Evolutionary conservation across 352 stramenopile species (phyloP).

Genomic region (Pythium guiyangense): DNA sequence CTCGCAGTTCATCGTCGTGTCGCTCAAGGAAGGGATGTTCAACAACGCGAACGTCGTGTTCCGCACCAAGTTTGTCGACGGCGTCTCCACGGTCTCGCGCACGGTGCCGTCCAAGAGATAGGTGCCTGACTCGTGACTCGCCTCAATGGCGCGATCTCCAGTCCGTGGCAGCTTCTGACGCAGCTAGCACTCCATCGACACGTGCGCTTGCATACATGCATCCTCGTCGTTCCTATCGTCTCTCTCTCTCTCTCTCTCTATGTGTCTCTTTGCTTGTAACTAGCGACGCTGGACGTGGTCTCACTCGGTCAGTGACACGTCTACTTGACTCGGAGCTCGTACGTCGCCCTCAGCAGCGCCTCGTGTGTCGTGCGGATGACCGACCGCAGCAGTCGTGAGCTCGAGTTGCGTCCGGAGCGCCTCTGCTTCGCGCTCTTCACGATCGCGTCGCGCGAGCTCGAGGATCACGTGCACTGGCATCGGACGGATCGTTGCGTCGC

Average conservation of each 20-base stretch:
- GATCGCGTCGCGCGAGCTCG: conserved; percentile 53
- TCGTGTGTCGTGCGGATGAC: neutral
- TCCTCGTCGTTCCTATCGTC: too few species aligned
- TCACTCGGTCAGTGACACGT: conserved; percentile 3
- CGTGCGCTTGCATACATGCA: too few species aligned
- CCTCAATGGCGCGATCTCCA: too few species aligned
- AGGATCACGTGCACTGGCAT: conserved; percentile 56
- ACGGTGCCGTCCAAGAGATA: conserved; percentile 77
- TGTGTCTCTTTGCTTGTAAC: too few species aligned
- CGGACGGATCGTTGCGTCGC: conserved; percentile 27
- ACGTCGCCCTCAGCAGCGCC: neutral
- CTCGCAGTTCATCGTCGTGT: conserved; percentile 99
- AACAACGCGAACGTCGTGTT: conserved; percentile 99
- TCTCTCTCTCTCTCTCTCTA: too few species aligned
- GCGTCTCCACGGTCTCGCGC: conserved; percentile 97
- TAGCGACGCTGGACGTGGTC: neutral
- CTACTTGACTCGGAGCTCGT: conserved; percentile 7
- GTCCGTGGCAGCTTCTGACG: too few species aligned
- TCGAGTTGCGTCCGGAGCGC: conserved; percentile 37
- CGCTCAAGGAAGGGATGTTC: conserved; percentile 99
- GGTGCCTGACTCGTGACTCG: too few species aligned
- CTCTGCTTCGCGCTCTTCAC: conserved; percentile 23
- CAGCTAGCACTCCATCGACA: too few species aligned
- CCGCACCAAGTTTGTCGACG: conserved; percentile 99
- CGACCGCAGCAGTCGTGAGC: conserved; percentile 21